phyloP scores from a whole-genome alignment of 2,329 filamentous ascomycete species.

The Aspergillus versicolor region DNA sequence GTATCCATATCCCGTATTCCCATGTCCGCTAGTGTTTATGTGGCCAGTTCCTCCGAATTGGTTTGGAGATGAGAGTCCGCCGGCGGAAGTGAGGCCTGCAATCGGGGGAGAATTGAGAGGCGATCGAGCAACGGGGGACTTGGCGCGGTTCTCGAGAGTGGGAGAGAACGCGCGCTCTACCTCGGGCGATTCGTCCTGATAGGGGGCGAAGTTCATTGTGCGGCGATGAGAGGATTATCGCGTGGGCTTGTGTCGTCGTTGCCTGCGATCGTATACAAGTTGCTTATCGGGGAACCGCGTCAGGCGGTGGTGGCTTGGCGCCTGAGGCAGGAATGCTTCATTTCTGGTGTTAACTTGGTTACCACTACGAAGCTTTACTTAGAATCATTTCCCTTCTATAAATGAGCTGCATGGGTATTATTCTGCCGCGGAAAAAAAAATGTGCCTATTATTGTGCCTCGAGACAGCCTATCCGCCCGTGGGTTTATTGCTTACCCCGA shows the following conservation, averaged over 20 bases:
- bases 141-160: constrained; percentile 51
- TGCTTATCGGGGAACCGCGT: constrained; percentile 1
- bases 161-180: constrained; percentile 77
- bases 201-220: constrained; percentile 90
- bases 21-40: constrained; percentile 30
- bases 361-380: too few relatives aligned
- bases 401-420: neutral
- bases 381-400: neutral
- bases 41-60: constrained; percentile 36
- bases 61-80: constrained; percentile 39
- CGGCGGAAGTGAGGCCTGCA: constrained; percentile 43
- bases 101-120: constrained; percentile 51
- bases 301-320: constrained; percentile 21
- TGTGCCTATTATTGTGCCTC: neutral
- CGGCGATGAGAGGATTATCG: constrained; percentile 16
- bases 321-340: constrained; percentile 14
- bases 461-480: neutral
- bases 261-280: neutral
- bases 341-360: neutral
- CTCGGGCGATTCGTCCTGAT: constrained; percentile 90
- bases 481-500: constrained; percentile 29
- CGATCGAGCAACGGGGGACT: constrained; percentile 55
- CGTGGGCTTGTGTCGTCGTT: constrained; percentile 8
- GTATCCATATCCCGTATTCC: constrained; percentile 40
- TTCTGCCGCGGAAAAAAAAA: neutral